Conservation (phyloP, 202 grass and related monocot genomes). For the Schoenoplectus triqueter region DNA sequence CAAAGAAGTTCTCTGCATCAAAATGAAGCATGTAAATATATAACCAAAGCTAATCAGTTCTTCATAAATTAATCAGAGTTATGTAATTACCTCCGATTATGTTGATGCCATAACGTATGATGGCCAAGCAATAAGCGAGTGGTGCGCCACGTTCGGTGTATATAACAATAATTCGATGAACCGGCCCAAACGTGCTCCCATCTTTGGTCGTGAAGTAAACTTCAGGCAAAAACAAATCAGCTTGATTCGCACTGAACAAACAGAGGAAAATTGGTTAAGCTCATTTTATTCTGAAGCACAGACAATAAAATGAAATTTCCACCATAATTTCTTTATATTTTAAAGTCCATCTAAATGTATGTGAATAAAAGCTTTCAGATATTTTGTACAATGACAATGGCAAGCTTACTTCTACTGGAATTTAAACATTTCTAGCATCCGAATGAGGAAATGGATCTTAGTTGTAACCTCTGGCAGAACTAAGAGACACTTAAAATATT, state of each 20-base stretch:
- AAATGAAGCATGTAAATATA: neutral
- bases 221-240: neutral
- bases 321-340: neutral
- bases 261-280: neutral
- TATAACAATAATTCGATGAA: neutral
- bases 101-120: conserved; percentile 10
- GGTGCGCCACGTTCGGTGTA: neutral
- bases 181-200: neutral
- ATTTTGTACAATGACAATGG: neutral
- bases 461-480: neutral
- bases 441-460: neutral
- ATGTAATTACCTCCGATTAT: conserved; percentile 41
- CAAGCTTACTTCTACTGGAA: too few species aligned
- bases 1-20: conserved; percentile 44
- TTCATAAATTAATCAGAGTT: neutral
- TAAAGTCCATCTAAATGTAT: neutral
- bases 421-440: too few species aligned
- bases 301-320: too few species aligned
- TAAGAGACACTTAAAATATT: neutral
- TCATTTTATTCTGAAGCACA: too few species aligned
- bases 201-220: neutral
- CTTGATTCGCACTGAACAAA: neutral
- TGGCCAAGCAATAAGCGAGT: conserved; percentile 39
- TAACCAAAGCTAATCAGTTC: neutral
- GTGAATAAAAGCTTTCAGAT: neutral